Percentiles rank a stretch among this genome's conserved stretches.
These are phyloP conservation scores for Parascedosporium putredinis DNA, from an alignment of 2,329 filamentous ascomycete genomes.

Conservation along the genomic window DNA sequence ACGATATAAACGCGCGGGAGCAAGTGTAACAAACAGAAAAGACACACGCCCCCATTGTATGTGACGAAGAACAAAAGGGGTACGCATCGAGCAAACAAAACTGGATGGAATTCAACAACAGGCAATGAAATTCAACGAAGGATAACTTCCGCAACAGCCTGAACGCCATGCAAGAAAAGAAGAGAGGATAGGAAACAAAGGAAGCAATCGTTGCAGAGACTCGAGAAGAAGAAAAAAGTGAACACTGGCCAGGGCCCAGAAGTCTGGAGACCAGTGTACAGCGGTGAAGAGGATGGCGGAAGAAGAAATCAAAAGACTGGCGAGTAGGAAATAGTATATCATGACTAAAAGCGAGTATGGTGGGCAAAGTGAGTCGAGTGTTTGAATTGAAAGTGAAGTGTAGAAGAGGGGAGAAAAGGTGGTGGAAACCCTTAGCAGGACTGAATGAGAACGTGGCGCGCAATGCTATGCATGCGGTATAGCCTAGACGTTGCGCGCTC, in stretches of 20 bases:
- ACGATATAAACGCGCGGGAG: not conserved
- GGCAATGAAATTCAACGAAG: slow-evolving; percentile 5
- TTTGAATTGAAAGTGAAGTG: not conserved
- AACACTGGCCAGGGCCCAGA: no score
- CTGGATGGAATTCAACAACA: no score
- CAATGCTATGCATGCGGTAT: no score
- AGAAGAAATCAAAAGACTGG: slow-evolving; percentile 11
- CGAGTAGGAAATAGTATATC: slow-evolving; percentile 11
- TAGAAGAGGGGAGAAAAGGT: not conserved
- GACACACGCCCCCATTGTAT: no score
- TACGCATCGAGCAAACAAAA: no score
- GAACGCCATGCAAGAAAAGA: slow-evolving; percentile 10
- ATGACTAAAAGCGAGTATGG: slow-evolving; percentile 20
- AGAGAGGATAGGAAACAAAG: slow-evolving; percentile 11
- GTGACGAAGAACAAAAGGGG: no score
- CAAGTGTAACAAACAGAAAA: not conserved
- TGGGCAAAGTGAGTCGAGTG: slow-evolving; percentile 17
- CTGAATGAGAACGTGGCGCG: not conserved
- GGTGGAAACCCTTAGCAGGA: no score
- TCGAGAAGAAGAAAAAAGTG: not conserved
- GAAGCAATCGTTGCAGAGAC: no score
- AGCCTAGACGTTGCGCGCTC: slow-evolving; percentile 19
- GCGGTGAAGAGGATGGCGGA: slow-evolving; percentile 4
- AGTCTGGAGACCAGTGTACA: no score
- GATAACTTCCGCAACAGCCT: slow-evolving; percentile 8